These are phyloP conservation scores for Sporopachydermia lactativora DNA, from an alignment of 805 yeast genomes.

Conservation along the genomic window DNA sequence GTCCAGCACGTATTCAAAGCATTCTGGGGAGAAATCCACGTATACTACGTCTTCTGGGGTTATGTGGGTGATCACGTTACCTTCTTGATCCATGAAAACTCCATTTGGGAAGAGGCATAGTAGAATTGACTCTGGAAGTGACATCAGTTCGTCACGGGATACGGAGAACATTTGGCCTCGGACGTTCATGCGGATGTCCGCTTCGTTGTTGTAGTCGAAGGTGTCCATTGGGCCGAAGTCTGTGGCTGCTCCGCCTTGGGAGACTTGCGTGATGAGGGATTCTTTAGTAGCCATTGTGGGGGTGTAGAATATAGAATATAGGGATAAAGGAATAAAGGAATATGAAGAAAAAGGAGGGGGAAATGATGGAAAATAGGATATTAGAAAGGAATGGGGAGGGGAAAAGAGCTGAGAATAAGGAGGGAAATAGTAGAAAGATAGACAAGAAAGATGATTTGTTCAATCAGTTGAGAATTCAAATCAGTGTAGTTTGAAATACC, in stretches of 20 bases:
- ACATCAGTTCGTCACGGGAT: slow-evolving; percentile 79
- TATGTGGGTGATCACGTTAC: slow-evolving; percentile 63
- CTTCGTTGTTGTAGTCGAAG: slow-evolving; percentile 30
- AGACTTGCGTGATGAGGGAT: slow-evolving; percentile 6
- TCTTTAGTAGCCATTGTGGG: background rate
- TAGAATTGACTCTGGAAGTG: slow-evolving; percentile 79
- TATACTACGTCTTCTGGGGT: slow-evolving; percentile 69
- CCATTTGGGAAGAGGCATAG: slow-evolving; percentile 86
- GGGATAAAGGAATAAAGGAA: too few relatives aligned
- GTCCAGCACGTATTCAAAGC: slow-evolving; percentile 72
- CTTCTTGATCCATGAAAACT: slow-evolving; percentile 63
- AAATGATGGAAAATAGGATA: too few relatives aligned
- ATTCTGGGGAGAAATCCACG: slow-evolving; percentile 76
- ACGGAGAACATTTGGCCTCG: slow-evolving; percentile 64
- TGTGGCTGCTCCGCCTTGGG: slow-evolving; percentile 6
- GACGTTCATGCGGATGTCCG: slow-evolving; percentile 59
- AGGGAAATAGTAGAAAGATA: too few relatives aligned
- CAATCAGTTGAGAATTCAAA: too few relatives aligned
- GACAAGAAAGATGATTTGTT: too few relatives aligned
- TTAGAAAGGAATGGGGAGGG: too few relatives aligned
- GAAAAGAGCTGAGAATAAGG: too few relatives aligned
- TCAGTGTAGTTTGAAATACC: too few relatives aligned
- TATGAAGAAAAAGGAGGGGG: too few relatives aligned
- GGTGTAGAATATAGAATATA: too few relatives aligned
- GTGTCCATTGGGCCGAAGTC: slow-evolving; percentile 13